Conservation (phyloP, 1,139 yeast genomes). For the Arxiozyma slooffiae region DNA sequence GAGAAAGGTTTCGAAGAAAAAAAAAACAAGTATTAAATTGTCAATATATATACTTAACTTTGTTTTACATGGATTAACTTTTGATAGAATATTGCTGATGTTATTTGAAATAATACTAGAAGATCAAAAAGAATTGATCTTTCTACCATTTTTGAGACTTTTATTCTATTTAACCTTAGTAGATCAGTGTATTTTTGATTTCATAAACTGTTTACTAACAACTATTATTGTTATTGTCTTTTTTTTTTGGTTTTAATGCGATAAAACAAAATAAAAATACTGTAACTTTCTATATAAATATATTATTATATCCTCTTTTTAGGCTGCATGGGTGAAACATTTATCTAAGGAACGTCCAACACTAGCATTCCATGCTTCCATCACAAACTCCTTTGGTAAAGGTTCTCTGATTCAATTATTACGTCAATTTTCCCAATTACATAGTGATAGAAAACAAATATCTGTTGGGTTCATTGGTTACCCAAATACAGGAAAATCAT, state of each 20-base stretch:
- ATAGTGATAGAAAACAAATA: slow-evolving; percentile 87
- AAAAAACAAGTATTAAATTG: not conserved
- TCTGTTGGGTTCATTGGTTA: slow-evolving; percentile 96
- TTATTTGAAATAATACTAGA: not conserved
- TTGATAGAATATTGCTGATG: not conserved
- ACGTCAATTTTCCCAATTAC: slow-evolving; percentile 85
- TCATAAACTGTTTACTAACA: not conserved
- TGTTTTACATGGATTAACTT: not conserved
- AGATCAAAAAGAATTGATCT: too few species aligned
- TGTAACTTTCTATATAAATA: not conserved
- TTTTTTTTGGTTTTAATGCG: not conserved
- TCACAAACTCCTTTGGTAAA: slow-evolving; percentile 94
- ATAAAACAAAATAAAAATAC: too few species aligned
- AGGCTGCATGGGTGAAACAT: slow-evolving; percentile 99
- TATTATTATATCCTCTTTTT: slow-evolving; percentile 9
- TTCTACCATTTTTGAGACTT: too few species aligned
- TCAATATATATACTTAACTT: not conserved
- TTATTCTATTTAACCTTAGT: not conserved
- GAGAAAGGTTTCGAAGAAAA: too few species aligned
- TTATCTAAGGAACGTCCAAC: slow-evolving; percentile 89
- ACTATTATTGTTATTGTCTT: slow-evolving; percentile 7
- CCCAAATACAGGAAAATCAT: slow-evolving; percentile 95
- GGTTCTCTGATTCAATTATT: slow-evolving; percentile 88
- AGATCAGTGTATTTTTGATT: not conserved
- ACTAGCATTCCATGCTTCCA: slow-evolving; percentile 94